Percentiles rank a stretch among this genome's conserved stretches.
Conservation (phyloP, 345 rosid species). For the Moricandia moricandioides region DNA sequence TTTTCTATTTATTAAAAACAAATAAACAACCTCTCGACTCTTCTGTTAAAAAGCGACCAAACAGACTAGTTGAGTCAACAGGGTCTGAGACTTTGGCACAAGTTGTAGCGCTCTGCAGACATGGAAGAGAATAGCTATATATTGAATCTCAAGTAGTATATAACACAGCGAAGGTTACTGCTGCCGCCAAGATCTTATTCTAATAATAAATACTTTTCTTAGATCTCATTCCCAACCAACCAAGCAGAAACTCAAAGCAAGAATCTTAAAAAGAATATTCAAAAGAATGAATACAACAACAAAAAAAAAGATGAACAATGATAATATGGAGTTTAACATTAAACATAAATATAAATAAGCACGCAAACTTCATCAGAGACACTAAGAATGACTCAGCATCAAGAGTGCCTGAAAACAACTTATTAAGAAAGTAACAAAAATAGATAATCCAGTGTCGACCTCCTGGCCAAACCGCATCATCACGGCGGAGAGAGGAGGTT, state of each 20-base stretch:
- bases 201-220: neutral
- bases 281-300: constrained; percentile 30
- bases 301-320: constrained; percentile 25
- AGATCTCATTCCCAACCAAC: constrained; percentile 37
- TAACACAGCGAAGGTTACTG: too few relatives aligned
- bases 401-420: constrained; percentile 53
- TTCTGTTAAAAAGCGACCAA: neutral
- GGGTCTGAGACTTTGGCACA: neutral
- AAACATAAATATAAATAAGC: constrained; percentile 57
- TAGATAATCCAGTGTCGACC: constrained; percentile 46
- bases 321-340: constrained; percentile 36
- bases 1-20: too few relatives aligned
- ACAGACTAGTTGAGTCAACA: neutral
- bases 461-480: constrained; percentile 43
- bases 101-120: too few relatives aligned
- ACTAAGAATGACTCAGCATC: too few relatives aligned
- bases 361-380: constrained; percentile 56
- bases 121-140: too few relatives aligned
- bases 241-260: constrained; percentile 23
- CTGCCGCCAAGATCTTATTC: constrained; percentile 31
- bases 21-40: too few relatives aligned
- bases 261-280: neutral
- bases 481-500: constrained; percentile 30
- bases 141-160: too few relatives aligned
- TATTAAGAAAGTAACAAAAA: constrained; percentile 66